A percentile compares a stretch with the other conserved stretches of the same genome.
Conservation (phyloP, 805 yeast species). For the Candida takata region DNA sequence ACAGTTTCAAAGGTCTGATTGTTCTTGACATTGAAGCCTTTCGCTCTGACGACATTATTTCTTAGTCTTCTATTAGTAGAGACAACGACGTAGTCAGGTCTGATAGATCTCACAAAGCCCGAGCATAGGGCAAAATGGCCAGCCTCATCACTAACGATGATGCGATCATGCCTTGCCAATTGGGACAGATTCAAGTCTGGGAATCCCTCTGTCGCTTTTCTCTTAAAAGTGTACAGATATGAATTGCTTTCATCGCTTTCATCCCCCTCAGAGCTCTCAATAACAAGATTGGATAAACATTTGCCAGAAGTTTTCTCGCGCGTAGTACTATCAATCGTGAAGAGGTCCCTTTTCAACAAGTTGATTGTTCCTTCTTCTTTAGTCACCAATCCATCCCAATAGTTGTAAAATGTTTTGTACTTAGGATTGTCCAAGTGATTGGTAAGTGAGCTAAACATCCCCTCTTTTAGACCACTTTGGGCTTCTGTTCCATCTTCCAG, state of each 20-base stretch:
- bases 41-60: slow-evolving; percentile 24
- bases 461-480: slow-evolving; percentile 44
- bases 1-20: slow-evolving; percentile 51
- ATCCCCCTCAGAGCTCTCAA: slow-evolving; percentile 25
- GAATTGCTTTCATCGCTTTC: slow-evolving; percentile 18
- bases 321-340: slow-evolving; percentile 44
- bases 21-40: slow-evolving; percentile 34
- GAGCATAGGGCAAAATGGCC: slow-evolving; percentile 72
- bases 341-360: slow-evolving; percentile 50
- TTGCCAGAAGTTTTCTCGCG: slow-evolving; percentile 58
- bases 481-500: slow-evolving; percentile 51
- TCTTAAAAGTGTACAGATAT: slow-evolving; percentile 43
- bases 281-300: slow-evolving; percentile 44
- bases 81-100: slow-evolving; percentile 38
- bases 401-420: slow-evolving; percentile 51
- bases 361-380: slow-evolving; percentile 62
- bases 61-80: slow-evolving; percentile 48
- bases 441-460: slow-evolving; percentile 42
- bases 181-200: slow-evolving; percentile 35
- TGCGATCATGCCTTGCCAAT: slow-evolving; percentile 49
- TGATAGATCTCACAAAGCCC: slow-evolving; percentile 47
- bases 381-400: slow-evolving; percentile 69
- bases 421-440: slow-evolving; percentile 37
- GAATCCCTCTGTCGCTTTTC: slow-evolving; percentile 20
- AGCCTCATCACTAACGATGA: slow-evolving; percentile 69